Base-by-base conservation (phyloP, 305 asterid genomes). In the Caryopteris hybrid region DNA sequence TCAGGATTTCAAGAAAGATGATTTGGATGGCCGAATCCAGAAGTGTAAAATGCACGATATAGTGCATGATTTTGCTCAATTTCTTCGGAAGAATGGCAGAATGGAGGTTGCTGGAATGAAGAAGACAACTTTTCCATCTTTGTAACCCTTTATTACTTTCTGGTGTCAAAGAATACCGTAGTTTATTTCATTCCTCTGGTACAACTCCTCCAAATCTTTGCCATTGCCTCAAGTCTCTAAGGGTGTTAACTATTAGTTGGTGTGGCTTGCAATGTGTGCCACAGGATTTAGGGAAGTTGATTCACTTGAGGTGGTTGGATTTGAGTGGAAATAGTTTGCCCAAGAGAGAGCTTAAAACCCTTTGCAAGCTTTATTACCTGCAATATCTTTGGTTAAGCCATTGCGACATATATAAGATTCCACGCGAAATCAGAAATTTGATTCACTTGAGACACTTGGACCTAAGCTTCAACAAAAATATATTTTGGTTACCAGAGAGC, bases 41-140 rank as follows among this genome's bases (percentile, higher is more conserved):
- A 23, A 55, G 1, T 80, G 74, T 68, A 74, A 72, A 48, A 71
- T 81, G 73, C 71, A 74, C 25, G 68, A 54, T 29, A 25, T 36
- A 5, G 39, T 76, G 2, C 70, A 70, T 46, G 74, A 76, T 38
- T 25, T 25, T 25, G 31, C 31, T 25, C 31, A 25, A 4, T 25
- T 25, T 25, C 31, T 25, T 25, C 31, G 31, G 3, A 45, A 70
- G 8, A 34, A 0, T 3, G 11, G 13, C 1, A 10, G 11, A 1
- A 10, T 1, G 6, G 23, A 4, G 43, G 8, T 3, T 25, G 9
- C 23, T 4, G 18, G 6, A 47, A 46, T 31, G 21, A 47, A 47
- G 25, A 42, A 51, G 9, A 53, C 31, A 36, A 34, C n/a, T 11
- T 41, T 47, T 51, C 13, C 13, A 22, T 58, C 13, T 27, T 0